phyloP scores from a whole-genome alignment of 345 rosid genomes.

The Pistacia atlantica region DNA sequence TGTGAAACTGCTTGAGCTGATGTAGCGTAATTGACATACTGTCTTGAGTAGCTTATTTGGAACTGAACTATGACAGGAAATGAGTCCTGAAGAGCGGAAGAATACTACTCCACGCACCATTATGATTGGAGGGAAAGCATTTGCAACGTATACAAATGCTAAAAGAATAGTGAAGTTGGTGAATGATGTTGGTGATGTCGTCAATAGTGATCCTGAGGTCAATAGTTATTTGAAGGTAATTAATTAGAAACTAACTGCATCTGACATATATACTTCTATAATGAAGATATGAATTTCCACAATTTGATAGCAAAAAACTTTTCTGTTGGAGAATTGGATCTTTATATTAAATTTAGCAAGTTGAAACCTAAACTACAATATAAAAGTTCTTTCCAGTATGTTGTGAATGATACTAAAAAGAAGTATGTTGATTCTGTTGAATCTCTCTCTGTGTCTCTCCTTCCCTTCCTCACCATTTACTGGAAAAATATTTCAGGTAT shows the following conservation, averaged over 20 bases:
- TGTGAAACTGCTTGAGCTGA: background rate
- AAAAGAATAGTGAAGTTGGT: slow-evolving; percentile 94
- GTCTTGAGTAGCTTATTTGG: slow-evolving; percentile 8
- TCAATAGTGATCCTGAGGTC: slow-evolving; percentile 91
- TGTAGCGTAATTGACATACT: slow-evolving; percentile 7
- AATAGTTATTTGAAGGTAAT: slow-evolving; percentile 82
- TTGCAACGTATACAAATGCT: slow-evolving; percentile 96
- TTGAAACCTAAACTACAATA: too few relatives aligned
- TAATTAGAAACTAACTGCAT: background rate
- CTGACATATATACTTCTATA: background rate
- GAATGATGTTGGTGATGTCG: slow-evolving; percentile 88
- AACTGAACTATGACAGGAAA: slow-evolving; percentile 60
- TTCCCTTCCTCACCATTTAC: background rate
- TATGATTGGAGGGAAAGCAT: slow-evolving; percentile 99
- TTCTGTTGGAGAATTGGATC: background rate
- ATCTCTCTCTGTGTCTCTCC: background rate
- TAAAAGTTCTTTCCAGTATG: background rate
- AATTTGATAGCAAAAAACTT: background rate
- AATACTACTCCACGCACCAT: slow-evolving; percentile 83
- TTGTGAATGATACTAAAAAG: background rate
- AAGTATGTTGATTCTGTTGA: background rate
- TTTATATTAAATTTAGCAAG: background rate
- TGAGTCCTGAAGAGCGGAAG: slow-evolving; percentile 82
- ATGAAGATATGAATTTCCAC: background rate
- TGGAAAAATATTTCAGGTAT: slow-evolving; percentile 57